Base-by-base conservation (phyloP, 768 basidiomycete species). In the Russula virescens region DNA sequence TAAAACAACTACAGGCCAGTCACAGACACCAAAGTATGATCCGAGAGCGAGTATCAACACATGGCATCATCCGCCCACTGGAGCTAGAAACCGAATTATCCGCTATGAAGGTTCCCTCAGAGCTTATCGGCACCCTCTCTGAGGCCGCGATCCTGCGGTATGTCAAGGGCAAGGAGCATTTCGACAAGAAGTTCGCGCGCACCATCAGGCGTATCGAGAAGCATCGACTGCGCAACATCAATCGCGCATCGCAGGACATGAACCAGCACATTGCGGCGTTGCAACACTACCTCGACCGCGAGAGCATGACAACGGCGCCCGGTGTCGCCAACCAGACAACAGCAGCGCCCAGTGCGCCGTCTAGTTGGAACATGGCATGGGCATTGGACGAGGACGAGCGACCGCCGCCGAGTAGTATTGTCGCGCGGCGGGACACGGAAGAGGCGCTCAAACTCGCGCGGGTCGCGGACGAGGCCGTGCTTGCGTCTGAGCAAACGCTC, bases 381-480 rank as follows among this genome's bases (percentile, higher is more conserved):
- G 92, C 87, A 7, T 73, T 93, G 60, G 87, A 91, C 64, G 83
- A 79, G 18, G 77, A 83, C 55, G 94, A 97, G 74, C 78, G 80
- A 21, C 96, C 96, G 3, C 96, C 96, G 5, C 90, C 95, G 3
- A 91, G 88, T 68, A 94, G 93, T 57, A 92, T 98, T 67, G 90
- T 91, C 35, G 86, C 90, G n/a, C 78, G 94, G 60, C 75, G 94
- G 57, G 95, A 98, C 69, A 95, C 92, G 6, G 77, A 79, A 43
- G 91, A 94, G 75, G 91, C 91, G 11, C 77, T 85, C 26, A 77
- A 81, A 68, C 75, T 94, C 45, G 89, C 88, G 26, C 81, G 80
- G 55, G 79, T 91, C 40, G 91, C 91, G 6, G 91, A 92, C 70
- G 79, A 82, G 71, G 78, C 81, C 18, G 76, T 85, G 47, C 67